phyloP scores from a whole-genome alignment of 352 stramenopile genomes.

The Hyaloperonospora brassicae region DNA sequence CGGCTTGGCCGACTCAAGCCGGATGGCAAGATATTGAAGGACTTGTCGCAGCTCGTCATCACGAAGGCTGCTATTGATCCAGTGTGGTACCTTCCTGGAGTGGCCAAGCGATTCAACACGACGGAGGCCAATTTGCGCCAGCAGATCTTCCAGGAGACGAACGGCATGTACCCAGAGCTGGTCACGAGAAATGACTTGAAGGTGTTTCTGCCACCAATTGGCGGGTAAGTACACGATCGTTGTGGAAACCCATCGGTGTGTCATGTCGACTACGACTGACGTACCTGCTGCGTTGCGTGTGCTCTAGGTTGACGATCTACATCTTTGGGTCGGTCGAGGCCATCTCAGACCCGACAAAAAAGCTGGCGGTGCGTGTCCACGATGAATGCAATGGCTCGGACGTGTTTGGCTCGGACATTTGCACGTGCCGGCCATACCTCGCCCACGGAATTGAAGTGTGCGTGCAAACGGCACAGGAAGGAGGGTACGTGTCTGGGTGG shows the following conservation, averaged over 20 bases:
- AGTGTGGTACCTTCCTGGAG: conserved; percentile 98
- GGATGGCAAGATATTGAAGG: conserved; percentile 94
- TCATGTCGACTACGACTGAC: too few relatives aligned
- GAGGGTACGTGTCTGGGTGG: conserved; percentile 63
- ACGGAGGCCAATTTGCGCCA: conserved; percentile 93
- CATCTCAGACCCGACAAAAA: conserved; percentile 96
- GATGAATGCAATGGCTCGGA: conserved; percentile 99
- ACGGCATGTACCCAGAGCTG: conserved; percentile 99
- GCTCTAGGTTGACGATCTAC: conserved; percentile 88
- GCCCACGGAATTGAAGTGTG: conserved; percentile 99
- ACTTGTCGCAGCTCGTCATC: conserved; percentile 87
- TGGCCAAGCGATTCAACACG: conserved; percentile 97
- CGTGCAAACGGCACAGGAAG: conserved; percentile 95
- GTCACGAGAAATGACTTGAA: conserved; percentile 98
- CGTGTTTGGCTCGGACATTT: conserved; percentile 98
- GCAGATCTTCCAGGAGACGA: conserved; percentile 98
- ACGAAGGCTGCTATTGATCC: conserved; percentile 98
- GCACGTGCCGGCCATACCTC: conserved; percentile 98
- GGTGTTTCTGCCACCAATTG: conserved; percentile 97
- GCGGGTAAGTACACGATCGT: conserved; percentile 56
- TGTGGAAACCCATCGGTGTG: neutral
- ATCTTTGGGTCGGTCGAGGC: conserved; percentile 96
- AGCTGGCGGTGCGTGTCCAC: conserved; percentile 95
- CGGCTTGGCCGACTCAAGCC: conserved; percentile 88
- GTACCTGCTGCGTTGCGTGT: neutral